Percentiles rank a stretch among this genome's conserved stretches.
Evolutionary conservation across 2,329 filamentous ascomycete species (phyloP).

Genomic region (Myriosclerotinia scirpicola): DNA sequence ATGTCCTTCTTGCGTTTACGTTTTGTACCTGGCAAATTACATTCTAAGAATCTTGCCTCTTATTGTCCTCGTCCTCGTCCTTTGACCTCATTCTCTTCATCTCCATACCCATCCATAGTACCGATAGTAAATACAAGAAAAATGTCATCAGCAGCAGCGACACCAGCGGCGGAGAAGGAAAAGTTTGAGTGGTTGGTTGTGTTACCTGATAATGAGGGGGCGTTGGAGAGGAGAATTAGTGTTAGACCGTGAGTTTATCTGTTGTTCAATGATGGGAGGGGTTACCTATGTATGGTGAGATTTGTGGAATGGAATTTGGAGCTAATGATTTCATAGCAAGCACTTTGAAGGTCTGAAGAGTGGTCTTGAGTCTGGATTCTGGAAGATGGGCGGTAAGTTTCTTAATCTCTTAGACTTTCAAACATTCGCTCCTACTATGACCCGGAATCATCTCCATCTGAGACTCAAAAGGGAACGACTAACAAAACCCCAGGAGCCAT

Average conservation of each 20-base stretch:
- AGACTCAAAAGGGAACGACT: not conserved
- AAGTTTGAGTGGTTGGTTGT: slow-evolving; percentile 68
- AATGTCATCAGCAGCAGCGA: slow-evolving; percentile 23
- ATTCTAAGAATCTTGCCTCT: not conserved
- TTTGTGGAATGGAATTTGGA: not conserved
- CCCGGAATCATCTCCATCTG: not conserved
- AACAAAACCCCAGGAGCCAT: slow-evolving; percentile 55
- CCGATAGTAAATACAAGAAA: not conserved
- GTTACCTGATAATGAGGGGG: slow-evolving; percentile 64
- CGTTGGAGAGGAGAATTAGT: slow-evolving; percentile 60
- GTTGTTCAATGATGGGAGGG: not conserved
- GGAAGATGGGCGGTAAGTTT: slow-evolving; percentile 56
- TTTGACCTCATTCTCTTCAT: not conserved
- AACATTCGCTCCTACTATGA: no score
- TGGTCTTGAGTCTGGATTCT: slow-evolving; percentile 52
- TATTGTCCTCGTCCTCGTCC: not conserved
- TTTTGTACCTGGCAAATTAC: not conserved
- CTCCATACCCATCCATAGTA: not conserved
- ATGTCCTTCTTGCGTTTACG: slow-evolving; percentile 15
- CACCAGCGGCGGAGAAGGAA: slow-evolving; percentile 44
- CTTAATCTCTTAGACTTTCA: no score
- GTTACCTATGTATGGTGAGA: no score
- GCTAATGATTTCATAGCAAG: slow-evolving; percentile 26
- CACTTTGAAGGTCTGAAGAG: slow-evolving; percentile 50
- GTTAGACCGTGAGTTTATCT: slow-evolving; percentile 54